Evolutionary conservation across 176 grass and related monocot genomes (phyloP), one percentile per base, ranked within the genome.

Genomic region (Triticum dicoccoides): DNA sequence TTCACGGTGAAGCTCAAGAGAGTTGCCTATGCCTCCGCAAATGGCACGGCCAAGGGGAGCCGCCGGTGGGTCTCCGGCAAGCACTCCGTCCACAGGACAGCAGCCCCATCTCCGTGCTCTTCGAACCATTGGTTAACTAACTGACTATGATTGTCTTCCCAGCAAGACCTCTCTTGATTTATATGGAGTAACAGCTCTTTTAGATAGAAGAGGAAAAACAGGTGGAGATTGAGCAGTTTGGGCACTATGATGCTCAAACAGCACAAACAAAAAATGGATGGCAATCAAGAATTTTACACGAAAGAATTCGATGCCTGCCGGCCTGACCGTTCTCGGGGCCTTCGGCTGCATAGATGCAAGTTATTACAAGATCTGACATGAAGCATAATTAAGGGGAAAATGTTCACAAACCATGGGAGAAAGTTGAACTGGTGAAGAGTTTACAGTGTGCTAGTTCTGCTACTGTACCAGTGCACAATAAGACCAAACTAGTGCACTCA

Each of bases 61-160:
- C 82, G 87, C 18, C 82, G 69, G 23, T 92, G 91, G 91, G 81
- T 95, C n/a, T 95, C 91, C 27, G 37, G 21, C 12, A 89, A 84
- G 35, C 73, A 77, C 78, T 83, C 80, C 4, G 91, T 93, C 27
- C 80, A 83, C 12, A 95, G 83, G 0, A 12, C 11, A 0, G 44
- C 44, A 45, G 11, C 66, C 80, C 88, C 1, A 88, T 95, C 5
- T 38, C 63, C 15, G 38, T 94, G 27, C 69, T 64, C 54, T 67
- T 89, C 76, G 79, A 76, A 1, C 42, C 12, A 76, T 76, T 76
- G 14, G 1, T 0, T 47, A 47, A 47, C 44, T 47, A 47, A 0
- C 42, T 45, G 42, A 45, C 0, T 5, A 37, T 17, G 33, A 38
- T 37, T 3, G 0, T 5, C 35, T 71, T 18, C 34, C 37, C 4